These are phyloP conservation scores for Entonaema liquescens DNA, from an alignment of 495 filamentous ascomycete species.

Conservation along the genomic window DNA sequence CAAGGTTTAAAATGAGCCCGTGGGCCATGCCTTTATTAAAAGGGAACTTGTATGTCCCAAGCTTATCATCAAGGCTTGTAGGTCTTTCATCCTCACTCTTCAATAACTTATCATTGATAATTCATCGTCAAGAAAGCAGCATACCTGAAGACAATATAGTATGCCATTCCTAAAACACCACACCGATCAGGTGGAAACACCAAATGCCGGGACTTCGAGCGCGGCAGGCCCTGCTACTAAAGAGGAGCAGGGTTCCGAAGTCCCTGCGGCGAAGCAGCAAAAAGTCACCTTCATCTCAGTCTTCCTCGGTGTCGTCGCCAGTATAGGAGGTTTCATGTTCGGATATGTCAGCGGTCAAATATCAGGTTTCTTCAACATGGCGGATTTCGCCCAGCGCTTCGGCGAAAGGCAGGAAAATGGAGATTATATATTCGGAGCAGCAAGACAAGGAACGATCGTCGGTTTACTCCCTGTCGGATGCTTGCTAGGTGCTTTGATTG, in stretches of 20 bases:
- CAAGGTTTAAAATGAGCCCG: constrained; percentile 27
- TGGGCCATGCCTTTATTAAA: constrained; percentile 15
- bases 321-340: constrained; percentile 84
- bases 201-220: constrained; percentile 21
- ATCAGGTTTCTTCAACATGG: constrained; percentile 69
- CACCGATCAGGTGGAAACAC: constrained; percentile 33
- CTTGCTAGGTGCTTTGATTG: constrained; percentile 71
- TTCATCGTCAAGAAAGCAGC: not conserved
- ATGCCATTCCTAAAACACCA: constrained; percentile 39
- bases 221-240: constrained; percentile 19
- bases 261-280: constrained; percentile 18
- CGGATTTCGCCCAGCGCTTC: constrained; percentile 60
- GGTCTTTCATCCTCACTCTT: constrained; percentile 6
- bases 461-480: constrained; percentile 72
- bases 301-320: constrained; percentile 57
- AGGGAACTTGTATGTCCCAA: constrained; percentile 12
- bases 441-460: constrained; percentile 63
- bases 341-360: constrained; percentile 70
- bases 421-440: constrained; percentile 54
- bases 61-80: constrained; percentile 20
- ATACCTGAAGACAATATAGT: not conserved
- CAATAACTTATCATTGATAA: not conserved
- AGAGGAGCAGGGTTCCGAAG: constrained; percentile 20
- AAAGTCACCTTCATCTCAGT: constrained; percentile 51
- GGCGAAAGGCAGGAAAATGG: constrained; percentile 48